These are phyloP conservation scores for Xylaria flabelliformis DNA, from an alignment of 495 filamentous ascomycete species.

Conservation along the genomic window DNA sequence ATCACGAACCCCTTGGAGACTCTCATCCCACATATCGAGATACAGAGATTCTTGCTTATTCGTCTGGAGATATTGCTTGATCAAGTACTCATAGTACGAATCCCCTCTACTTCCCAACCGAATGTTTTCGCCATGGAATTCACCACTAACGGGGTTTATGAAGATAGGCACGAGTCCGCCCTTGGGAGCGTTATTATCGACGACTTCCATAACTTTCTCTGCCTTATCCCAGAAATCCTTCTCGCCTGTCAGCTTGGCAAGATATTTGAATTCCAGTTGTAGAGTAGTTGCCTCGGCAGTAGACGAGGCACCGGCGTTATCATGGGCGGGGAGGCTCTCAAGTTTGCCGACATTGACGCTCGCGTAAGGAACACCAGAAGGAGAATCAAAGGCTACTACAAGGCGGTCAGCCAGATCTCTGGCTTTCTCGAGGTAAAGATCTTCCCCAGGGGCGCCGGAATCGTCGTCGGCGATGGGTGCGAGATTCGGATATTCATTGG, in stretches of 20 bases:
- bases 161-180: conserved; percentile 93
- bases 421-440: conserved; percentile 95
- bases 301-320: conserved; percentile 87
- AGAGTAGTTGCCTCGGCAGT: conserved; percentile 91
- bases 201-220: conserved; percentile 88
- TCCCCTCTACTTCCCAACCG: conserved; percentile 92
- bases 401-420: conserved; percentile 89
- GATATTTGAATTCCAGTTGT: conserved; percentile 97
- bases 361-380: conserved; percentile 85
- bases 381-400: conserved; percentile 84
- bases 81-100: conserved; percentile 97
- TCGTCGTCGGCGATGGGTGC: conserved; percentile 72
- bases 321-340: conserved; percentile 76
- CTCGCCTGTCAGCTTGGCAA: conserved; percentile 94
- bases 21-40: conserved; percentile 89
- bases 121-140: conserved; percentile 83
- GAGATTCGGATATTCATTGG: conserved; percentile 70
- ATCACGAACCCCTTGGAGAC: conserved; percentile 84
- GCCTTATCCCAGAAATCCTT: conserved; percentile 86
- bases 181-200: conserved; percentile 76
- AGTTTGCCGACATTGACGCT: conserved; percentile 85
- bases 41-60: conserved; percentile 86
- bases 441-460: conserved; percentile 72
- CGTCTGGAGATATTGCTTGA: conserved; percentile 97
- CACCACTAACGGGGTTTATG: conserved; percentile 77